These are phyloP conservation scores for Kwoniella sp. DNA, from an alignment of 768 basidiomycete genomes.

Conservation along the genomic window DNA sequence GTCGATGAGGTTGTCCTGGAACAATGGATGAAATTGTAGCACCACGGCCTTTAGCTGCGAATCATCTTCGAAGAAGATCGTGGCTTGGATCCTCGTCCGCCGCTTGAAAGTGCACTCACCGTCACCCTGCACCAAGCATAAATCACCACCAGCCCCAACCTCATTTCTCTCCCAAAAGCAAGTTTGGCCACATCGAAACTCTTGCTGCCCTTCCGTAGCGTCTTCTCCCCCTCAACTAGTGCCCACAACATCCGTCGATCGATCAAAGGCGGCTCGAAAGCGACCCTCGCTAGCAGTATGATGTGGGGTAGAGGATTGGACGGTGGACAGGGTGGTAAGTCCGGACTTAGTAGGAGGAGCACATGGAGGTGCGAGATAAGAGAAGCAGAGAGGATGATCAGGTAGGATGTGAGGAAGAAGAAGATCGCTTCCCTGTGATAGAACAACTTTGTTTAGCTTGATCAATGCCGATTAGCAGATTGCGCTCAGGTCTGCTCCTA, in stretches of 20 bases:
- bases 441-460: neutral
- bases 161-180: conserved; percentile 53
- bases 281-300: conserved; percentile 39
- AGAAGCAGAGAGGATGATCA: conserved; percentile 44
- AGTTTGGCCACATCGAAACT: conserved; percentile 54
- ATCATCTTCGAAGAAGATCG: too few relatives aligned
- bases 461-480: neutral
- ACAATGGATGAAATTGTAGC: too few relatives aligned
- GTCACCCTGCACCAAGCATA: conserved; percentile 55
- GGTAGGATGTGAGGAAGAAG: conserved; percentile 49
- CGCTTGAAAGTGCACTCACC: conserved; percentile 33
- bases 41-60: too few relatives aligned
- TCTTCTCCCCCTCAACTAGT: conserved; percentile 37
- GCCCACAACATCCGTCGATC: conserved; percentile 31
- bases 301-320: conserved; percentile 41
- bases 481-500: neutral
- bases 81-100: too few relatives aligned
- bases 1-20: conserved; percentile 51
- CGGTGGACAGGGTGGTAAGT: conserved; percentile 49
- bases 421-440: conserved; percentile 49
- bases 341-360: conserved; percentile 70
- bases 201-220: conserved; percentile 50
- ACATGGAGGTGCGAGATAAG: conserved; percentile 60
- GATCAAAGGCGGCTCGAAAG: conserved; percentile 39
- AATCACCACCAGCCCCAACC: conserved; percentile 50